These are phyloP conservation scores for Viola odorata DNA, from an alignment of 345 rosid species.

Conservation along the genomic window DNA sequence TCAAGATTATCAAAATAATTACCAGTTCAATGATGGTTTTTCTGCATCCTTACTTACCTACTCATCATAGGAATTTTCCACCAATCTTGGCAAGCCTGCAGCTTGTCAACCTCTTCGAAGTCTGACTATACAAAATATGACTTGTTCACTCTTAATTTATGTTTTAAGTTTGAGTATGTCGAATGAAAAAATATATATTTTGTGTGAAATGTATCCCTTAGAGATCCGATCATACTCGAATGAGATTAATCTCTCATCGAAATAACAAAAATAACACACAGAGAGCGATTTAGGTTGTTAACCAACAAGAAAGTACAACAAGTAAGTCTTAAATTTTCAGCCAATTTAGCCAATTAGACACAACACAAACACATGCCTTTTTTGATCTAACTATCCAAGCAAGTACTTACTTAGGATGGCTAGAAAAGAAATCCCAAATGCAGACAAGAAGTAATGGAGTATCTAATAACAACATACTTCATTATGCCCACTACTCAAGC, in stretches of 20 bases:
- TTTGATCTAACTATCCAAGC: not conserved
- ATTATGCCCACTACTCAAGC: conserved; percentile 7
- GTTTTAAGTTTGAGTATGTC: not conserved
- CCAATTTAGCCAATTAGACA: too few species aligned
- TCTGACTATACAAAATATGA: not conserved
- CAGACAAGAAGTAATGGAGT: conserved; percentile 27
- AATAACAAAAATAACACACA: not conserved
- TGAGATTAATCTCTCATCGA: not conserved
- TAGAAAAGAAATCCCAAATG: not conserved
- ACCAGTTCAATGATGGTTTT: conserved; percentile 19
- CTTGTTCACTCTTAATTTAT: too few species aligned
- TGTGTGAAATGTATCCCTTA: not conserved
- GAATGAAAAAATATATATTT: not conserved
- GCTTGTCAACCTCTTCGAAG: not conserved
- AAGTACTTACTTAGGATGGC: not conserved
- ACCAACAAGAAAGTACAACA: not conserved
- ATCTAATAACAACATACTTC: conserved; percentile 4
- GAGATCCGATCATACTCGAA: too few species aligned
- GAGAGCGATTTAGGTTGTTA: not conserved
- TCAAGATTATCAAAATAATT: conserved; percentile 14
- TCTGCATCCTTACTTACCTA: conserved; percentile 14
- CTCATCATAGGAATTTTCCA: conserved; percentile 23
- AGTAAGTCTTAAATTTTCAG: not conserved
- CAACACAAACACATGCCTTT: not conserved
- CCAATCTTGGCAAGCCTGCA: conserved; percentile 22